These are phyloP conservation scores for Rhodotorula sp. DNA, from an alignment of 1,284 basidiomycete species.

Conservation along the genomic window DNA sequence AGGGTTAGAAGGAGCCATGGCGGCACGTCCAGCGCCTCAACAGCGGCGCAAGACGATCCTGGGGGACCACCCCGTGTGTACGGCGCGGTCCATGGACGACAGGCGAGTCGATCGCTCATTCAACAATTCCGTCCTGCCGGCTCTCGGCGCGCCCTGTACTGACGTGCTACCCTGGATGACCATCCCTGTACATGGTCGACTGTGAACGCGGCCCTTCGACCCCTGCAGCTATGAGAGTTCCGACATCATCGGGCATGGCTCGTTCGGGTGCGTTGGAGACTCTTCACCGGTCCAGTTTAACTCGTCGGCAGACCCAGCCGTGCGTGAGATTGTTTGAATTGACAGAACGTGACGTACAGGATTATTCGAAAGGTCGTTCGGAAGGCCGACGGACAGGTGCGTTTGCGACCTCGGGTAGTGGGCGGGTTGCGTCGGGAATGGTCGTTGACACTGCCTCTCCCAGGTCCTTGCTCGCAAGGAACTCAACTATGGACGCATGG, in stretches of 20 bases:
- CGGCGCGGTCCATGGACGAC: conserved; percentile 37
- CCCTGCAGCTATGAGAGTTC: conserved; percentile 74
- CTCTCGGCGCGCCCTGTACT: neutral
- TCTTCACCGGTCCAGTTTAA: neutral
- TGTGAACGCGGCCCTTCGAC: accelerated
- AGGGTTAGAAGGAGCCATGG: neutral
- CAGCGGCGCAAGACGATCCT: conserved; percentile 36
- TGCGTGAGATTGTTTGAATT: neutral
- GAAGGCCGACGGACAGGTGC: conserved; percentile 76
- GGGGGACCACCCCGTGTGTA: conserved; percentile 35
- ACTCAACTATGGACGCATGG: conserved; percentile 93
- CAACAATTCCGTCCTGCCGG: neutral
- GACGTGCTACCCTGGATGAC: neutral
- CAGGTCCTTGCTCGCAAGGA: conserved; percentile 90
- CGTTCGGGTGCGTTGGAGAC: conserved; percentile 63
- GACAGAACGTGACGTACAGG: conserved; percentile 47
- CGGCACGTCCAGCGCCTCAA: neutral
- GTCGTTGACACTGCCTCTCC: neutral
- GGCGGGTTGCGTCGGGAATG: neutral
- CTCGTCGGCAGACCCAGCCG: too few species aligned
- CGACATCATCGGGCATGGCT: conserved; percentile 93
- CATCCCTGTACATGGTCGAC: neutral
- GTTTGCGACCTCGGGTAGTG: conserved; percentile 46
- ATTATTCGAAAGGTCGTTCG: conserved; percentile 89
- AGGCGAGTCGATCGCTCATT: conserved; percentile 11